Evolutionary conservation across 1,284 basidiomycete genomes (phyloP).

Genomic region (Puccinia sorghi): DNA sequence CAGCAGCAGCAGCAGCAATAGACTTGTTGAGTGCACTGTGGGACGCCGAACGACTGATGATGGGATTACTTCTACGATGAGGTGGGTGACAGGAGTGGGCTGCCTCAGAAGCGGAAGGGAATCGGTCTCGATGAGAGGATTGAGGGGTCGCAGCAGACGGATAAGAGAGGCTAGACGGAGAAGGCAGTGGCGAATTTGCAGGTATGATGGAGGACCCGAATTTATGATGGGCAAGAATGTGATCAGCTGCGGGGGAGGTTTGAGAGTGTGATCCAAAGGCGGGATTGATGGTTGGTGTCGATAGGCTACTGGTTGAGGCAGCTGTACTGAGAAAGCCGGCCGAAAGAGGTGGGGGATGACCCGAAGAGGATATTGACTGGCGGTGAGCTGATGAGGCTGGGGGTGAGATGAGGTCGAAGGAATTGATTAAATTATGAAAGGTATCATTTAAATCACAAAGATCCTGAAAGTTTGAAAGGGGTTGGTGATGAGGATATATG

Average conservation of each 20-base stretch:
- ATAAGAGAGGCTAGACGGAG: constrained; percentile 18
- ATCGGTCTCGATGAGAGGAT: constrained; percentile 5
- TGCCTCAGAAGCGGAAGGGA: neutral
- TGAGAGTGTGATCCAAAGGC: constrained; percentile 15
- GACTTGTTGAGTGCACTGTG: constrained; percentile 20
- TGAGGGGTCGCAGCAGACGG: constrained; percentile 16
- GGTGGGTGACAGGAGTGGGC: neutral
- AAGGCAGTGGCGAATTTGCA: constrained; percentile 29
- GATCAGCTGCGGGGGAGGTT: constrained; percentile 12
- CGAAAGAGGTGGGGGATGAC: constrained; percentile 2
- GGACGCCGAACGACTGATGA: constrained; percentile 18
- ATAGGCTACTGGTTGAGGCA: neutral
- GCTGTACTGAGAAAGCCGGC: constrained; percentile 6
- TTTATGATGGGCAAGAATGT: neutral
- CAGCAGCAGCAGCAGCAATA: constrained; percentile 5
- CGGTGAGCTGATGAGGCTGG: constrained; percentile 5
- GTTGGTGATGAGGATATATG: constrained; percentile 20
- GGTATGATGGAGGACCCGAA: constrained; percentile 11
- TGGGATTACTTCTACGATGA: neutral
- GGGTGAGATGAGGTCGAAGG: constrained; percentile 22
- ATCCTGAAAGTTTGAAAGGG: constrained; percentile 20
- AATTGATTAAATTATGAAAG: constrained; percentile 34
- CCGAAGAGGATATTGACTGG: constrained; percentile 10
- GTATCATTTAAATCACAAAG: constrained; percentile 36
- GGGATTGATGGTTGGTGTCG: constrained; percentile 19